A percentile compares a stretch with the other conserved stretches of the same genome.
phyloP scores from a whole-genome alignment of 768 basidiomycete genomes.

The Infundibulicybe gibba region DNA sequence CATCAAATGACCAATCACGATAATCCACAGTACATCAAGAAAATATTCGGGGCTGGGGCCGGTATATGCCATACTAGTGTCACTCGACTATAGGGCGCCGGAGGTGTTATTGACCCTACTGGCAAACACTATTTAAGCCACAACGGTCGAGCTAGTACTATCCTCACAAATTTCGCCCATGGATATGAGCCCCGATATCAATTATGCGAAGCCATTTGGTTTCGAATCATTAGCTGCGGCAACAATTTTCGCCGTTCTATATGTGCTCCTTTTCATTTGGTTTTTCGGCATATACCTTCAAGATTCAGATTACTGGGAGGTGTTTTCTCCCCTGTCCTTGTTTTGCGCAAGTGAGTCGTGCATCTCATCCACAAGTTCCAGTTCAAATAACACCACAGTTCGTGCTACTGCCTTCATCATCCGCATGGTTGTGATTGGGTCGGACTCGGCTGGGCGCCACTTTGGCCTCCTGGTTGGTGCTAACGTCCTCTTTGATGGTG shows the following conservation, averaged over 20 bases:
- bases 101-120: no score
- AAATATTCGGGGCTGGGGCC: no score
- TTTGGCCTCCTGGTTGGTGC: conserved; percentile 31
- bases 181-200: conserved; percentile 7
- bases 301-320: no score
- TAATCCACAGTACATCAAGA: no score
- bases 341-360: conserved; percentile 34
- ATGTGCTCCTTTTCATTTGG: conserved; percentile 23
- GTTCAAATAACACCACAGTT: conserved; percentile 21
- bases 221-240: conserved; percentile 31
- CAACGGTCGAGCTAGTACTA: no score
- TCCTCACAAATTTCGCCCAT: no score
- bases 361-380: background rate
- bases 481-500: conserved; percentile 29
- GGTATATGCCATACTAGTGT: no score
- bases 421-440: conserved; percentile 30
- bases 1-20: no score
- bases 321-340: no score
- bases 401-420: conserved; percentile 36
- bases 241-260: conserved; percentile 30
- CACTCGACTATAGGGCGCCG: no score
- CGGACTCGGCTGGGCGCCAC: conserved; percentile 24
- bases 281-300: no score
- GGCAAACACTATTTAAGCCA: no score
- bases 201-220: conserved; percentile 30